These are phyloP conservation scores for Nectriaceae sp. DNA, from an alignment of 2,329 filamentous ascomycete genomes.

Conservation along the genomic window DNA sequence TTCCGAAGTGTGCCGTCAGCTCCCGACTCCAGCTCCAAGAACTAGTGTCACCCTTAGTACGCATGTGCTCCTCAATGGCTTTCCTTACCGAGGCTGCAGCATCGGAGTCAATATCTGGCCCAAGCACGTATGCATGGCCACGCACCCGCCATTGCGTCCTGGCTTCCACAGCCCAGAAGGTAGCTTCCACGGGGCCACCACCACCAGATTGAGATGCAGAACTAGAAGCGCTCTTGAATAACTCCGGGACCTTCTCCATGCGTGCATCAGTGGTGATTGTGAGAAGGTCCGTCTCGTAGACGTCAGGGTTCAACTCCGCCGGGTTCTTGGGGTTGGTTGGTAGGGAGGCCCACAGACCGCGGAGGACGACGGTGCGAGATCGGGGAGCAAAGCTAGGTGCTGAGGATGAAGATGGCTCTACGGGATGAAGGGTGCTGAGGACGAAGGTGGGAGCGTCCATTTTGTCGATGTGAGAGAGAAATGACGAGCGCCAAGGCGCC, in stretches of 20 bases:
- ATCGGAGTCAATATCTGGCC: constrained; percentile 60
- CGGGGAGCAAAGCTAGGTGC: constrained; percentile 50
- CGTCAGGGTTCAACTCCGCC: constrained; percentile 67
- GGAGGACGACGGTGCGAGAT: constrained; percentile 79
- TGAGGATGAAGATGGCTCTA: constrained; percentile 41
- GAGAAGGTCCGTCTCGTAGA: constrained; percentile 75
- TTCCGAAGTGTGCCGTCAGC: constrained; percentile 86
- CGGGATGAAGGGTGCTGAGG: constrained; percentile 51
- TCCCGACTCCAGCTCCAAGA: constrained; percentile 80
- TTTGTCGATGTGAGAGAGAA: constrained; percentile 51
- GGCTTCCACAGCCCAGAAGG: constrained; percentile 75
- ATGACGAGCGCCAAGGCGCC: constrained; percentile 56
- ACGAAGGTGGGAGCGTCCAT: constrained; percentile 52
- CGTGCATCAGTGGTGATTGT: constrained; percentile 86
- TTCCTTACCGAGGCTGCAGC: constrained; percentile 53
- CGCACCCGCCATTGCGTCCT: constrained; percentile 84
- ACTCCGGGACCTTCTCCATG: constrained; percentile 79
- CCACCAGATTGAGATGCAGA: constrained; percentile 52
- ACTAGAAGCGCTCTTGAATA: constrained; percentile 54
- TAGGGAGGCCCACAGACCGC: constrained; percentile 79
- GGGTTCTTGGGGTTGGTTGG: constrained; percentile 72
- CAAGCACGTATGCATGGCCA: constrained; percentile 75
- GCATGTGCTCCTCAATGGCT: constrained; percentile 65
- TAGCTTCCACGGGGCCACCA: constrained; percentile 75
- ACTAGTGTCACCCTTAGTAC: constrained; percentile 36